Base-by-base conservation (phyloP, 2,329 filamentous ascomycete genomes). In the Bisporella sp. region DNA sequence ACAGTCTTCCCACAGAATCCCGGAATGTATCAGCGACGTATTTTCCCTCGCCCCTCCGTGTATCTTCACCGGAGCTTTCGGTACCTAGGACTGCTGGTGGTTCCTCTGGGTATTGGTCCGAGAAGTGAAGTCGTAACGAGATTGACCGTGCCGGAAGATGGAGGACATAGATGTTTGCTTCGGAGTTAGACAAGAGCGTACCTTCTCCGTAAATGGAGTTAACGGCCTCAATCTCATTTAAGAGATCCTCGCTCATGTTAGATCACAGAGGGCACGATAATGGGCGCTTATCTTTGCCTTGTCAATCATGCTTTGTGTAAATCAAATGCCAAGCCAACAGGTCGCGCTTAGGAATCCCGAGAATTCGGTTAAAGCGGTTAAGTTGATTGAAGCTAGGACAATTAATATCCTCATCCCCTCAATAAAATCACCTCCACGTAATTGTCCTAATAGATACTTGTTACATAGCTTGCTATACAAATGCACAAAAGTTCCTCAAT, bases 121-220 rank as follows among this genome's bases (percentile, higher is more conserved):
- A 82, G 59, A 97, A 95, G 28, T 78, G 77, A 40, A 93, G 68
- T 46, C 73, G 77, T 7, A 86, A 68, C 11, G 74, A 85, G 30
- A 70, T 76, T 43, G 70, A 76, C 69, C 44, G 71, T 65, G 30
- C 72, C 53, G 88, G 88, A 2, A 92, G 76, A 46, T 75, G 77
- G 46, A 96, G 76, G 48, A 84, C 68, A 68, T 84, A 82, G 58
- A 77, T 58, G 60, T 69, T 54, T 21, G 63, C 59, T 39, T 68
- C 62, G 28, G 69, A 66, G 52, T 70, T 62, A 41, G 73, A 60
- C 1, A 59, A 53, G 6, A 91, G 73, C 8, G 84, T 85, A n/a
- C 72, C 73, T 45, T 82, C 76, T 56, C 82, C 84, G 69, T 91
- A 93, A 57, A 93, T 93, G 49, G 88, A 87, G 68, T 92, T 93